Evolutionary conservation across 371 early-diverging fungal species (phyloP), one percentile per base, ranked within the genome.

Genomic region (Apophysomyces variabilis): DNA sequence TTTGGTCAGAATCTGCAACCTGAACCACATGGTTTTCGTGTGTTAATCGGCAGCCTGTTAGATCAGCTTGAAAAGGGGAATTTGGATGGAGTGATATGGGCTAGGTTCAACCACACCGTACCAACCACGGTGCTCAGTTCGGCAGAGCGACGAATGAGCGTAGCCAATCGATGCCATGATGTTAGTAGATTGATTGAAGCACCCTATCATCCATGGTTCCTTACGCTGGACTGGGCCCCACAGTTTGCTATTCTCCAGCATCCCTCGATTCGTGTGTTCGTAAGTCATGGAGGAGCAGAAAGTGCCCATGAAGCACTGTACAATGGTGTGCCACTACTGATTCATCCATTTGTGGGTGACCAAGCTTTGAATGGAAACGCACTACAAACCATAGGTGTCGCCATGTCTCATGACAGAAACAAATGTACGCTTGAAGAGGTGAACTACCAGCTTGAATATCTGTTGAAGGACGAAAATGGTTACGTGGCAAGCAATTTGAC

Each of bases 261-360:
- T 56, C 54, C 72, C 8, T 65, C 75, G 0, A 73, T 68, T 1
- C 21, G n/a, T 7, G 59, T 78, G 1, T 83, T 80, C 62, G 18
- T 83, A 0, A 68, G 67, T 12, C 78, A 80, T 47, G 75, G 83
- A 11, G 83, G 83, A 16, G 66, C 68, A 1, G 74, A 66, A 4
- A 75, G 75, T 14, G 32, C 76, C 5, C 68, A 67, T 35, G 83
- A 83, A 67, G 68, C 73, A 0, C 47, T 76, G 1, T 74, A 67
- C 38, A 26, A 61, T 44, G 74, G 76, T 12, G 65, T 59, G 32
- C 75, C 71, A 3, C 21, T 80, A 26, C 57, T 77, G 14, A 60
- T 77, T 7, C 68, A 60, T 35, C 83, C 80, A 0, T 78, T 73
- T 37, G 77, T 80, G 60, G 78, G 69, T 2, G 83, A 83, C 50